Evolutionary conservation across 768 basidiomycete genomes (phyloP).

Genomic region (Porphyrellus cyaneotinctus): DNA sequence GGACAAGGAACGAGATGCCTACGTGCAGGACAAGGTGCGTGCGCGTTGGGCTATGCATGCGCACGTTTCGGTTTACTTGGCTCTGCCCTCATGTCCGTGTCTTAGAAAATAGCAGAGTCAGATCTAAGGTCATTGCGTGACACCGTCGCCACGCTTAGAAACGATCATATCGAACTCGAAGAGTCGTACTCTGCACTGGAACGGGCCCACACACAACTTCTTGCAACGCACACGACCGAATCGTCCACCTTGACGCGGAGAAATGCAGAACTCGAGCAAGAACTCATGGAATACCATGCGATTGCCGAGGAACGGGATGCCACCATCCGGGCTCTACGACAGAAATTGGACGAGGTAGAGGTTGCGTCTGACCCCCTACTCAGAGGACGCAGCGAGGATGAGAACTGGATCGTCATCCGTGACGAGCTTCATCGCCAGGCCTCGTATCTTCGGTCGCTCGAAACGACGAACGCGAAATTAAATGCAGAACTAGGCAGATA

Average conservation of each 20-base stretch:
- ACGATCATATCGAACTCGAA: conserved; percentile 58
- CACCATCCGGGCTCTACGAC: conserved; percentile 43
- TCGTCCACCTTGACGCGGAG: conserved; percentile 46
- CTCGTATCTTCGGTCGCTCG: conserved; percentile 54
- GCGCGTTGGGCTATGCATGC: background rate
- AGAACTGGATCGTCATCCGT: conserved; percentile 58
- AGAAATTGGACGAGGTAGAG: conserved; percentile 44
- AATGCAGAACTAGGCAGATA: conserved; percentile 50
- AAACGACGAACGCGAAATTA: conserved; percentile 54
- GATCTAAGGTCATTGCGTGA: conserved; percentile 52
- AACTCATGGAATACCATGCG: conserved; percentile 41
- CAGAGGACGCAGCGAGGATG: conserved; percentile 38
- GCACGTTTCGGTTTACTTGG: background rate
- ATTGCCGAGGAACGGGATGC: conserved; percentile 40
- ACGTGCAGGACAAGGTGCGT: conserved; percentile 59
- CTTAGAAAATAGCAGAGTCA: conserved; percentile 45
- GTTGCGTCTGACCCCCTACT: conserved; percentile 30
- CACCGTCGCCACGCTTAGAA: conserved; percentile 45
- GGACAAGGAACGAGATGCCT: conserved; percentile 48
- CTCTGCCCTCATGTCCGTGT: too few relatives aligned
- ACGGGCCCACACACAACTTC: conserved; percentile 46
- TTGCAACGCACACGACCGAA: conserved; percentile 49
- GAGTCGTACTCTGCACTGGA: conserved; percentile 50
- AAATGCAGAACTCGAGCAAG: conserved; percentile 43
- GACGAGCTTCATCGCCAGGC: conserved; percentile 69